Evolutionary conservation across 305 asterid genomes (phyloP).

Genomic region (Ajuga reptans): DNA sequence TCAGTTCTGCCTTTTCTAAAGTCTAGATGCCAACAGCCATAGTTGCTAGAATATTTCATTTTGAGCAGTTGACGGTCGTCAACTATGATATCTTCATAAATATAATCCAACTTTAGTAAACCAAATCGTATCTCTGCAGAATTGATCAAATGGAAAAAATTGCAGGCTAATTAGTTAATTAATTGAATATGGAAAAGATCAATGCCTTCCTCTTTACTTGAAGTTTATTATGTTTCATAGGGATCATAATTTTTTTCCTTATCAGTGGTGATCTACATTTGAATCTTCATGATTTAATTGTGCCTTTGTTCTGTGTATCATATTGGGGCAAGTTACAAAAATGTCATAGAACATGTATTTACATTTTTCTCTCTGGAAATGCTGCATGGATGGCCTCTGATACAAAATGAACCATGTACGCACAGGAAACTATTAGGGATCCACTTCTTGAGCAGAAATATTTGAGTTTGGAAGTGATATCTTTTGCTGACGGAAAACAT

Average conservation of each 20-base stretch:
- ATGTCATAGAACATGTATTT: neutral
- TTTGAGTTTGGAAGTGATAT: conserved; percentile 61
- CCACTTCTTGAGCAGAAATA: conserved; percentile 33
- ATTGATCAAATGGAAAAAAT: neutral
- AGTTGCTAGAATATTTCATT: neutral
- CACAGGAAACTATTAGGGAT: conserved; percentile 36
- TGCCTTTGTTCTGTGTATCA: neutral
- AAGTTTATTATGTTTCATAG: neutral
- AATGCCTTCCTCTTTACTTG: neutral
- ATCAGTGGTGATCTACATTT: neutral
- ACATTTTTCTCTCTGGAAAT: neutral
- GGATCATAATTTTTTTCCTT: neutral
- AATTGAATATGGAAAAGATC: neutral
- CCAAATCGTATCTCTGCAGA: neutral
- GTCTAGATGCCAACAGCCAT: neutral
- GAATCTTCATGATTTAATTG: neutral
- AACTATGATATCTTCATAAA: neutral
- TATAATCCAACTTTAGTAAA: neutral
- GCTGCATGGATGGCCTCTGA: conserved; percentile 16
- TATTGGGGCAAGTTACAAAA: neutral
- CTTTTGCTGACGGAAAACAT: conserved; percentile 71
- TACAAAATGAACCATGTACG: neutral
- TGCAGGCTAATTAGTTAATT: too few species aligned
- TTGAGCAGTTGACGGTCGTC: neutral
- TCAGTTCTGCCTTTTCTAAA: conserved; percentile 3